Percentiles rank a stretch among this genome's conserved stretches.
Conservation (phyloP, 2,329 filamentous ascomycete species). For the Sordariomycetes sp. region DNA sequence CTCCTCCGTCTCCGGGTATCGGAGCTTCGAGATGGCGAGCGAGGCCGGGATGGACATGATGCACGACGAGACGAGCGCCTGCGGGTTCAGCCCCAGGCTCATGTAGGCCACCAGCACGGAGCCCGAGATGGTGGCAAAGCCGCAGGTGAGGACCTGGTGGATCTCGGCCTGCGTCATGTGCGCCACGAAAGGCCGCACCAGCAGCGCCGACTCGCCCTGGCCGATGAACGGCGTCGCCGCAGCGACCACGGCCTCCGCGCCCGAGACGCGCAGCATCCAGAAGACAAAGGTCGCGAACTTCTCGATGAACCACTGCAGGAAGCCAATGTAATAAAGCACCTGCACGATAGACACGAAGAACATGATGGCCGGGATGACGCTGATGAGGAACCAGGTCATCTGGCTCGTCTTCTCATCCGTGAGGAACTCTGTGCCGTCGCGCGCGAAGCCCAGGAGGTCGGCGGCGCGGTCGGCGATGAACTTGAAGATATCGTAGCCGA, state of each 20-base stretch:
- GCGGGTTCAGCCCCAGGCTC: slow-evolving; percentile 67
- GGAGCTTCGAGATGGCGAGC: slow-evolving; percentile 78
- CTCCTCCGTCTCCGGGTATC: slow-evolving; percentile 81
- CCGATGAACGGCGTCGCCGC: slow-evolving; percentile 90
- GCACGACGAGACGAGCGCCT: slow-evolving; percentile 80
- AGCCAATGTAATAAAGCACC: slow-evolving; percentile 68
- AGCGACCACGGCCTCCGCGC: slow-evolving; percentile 87
- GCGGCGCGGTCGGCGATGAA: slow-evolving; percentile 72
- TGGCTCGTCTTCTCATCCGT: slow-evolving; percentile 12
- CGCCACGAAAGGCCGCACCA: slow-evolving; percentile 78
- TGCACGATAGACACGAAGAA: slow-evolving; percentile 94
- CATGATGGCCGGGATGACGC: slow-evolving; percentile 82
- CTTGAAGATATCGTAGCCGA: slow-evolving; percentile 83
- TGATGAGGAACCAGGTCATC: slow-evolving; percentile 59
- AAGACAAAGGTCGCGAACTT: slow-evolving; percentile 90
- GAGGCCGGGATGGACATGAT: slow-evolving; percentile 95
- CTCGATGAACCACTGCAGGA: slow-evolving; percentile 79
- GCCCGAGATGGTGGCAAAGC: slow-evolving; percentile 86
- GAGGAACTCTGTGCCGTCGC: slow-evolving; percentile 64
- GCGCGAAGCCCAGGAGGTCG: slow-evolving; percentile 65
- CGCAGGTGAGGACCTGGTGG: slow-evolving; percentile 87
- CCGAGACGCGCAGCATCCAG: slow-evolving; percentile 78
- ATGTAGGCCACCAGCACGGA: slow-evolving; percentile 83
- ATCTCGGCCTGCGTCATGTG: slow-evolving; percentile 81
- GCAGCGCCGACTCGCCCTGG: slow-evolving; percentile 87